Percentiles rank a stretch among this genome's conserved stretches.
These are phyloP conservation scores for Fusarium euwallaceae DNA, from an alignment of 2,329 filamentous ascomycete genomes.

Conservation along the genomic window DNA sequence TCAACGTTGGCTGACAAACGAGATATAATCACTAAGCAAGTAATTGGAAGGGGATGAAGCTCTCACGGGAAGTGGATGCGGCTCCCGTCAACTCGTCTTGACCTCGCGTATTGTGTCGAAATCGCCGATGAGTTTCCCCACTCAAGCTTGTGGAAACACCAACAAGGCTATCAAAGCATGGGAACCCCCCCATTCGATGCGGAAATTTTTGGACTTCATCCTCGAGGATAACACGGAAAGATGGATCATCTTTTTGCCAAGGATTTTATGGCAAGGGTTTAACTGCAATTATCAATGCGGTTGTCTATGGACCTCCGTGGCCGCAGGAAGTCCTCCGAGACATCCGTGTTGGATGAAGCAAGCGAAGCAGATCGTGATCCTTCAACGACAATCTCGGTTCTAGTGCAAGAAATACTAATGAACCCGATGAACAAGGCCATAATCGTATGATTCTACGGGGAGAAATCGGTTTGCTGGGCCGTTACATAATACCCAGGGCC, in stretches of 20 bases:
- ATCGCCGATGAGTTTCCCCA: neutral
- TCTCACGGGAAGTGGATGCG: neutral
- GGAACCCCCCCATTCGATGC: neutral
- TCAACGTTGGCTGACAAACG: neutral
- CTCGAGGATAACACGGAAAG: neutral
- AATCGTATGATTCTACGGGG: neutral
- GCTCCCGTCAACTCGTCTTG: neutral
- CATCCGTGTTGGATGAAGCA: slow-evolving; percentile 12
- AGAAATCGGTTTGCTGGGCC: neutral
- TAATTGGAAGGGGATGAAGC: neutral
- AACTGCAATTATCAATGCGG: slow-evolving; percentile 10
- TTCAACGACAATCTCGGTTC: neutral
- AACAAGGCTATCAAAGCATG: neutral
- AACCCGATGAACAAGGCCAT: neutral
- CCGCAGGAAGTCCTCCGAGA: slow-evolving; percentile 9
- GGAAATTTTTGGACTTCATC: neutral
- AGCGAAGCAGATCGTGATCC: neutral
- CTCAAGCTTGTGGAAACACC: neutral
- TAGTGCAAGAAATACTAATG: neutral
- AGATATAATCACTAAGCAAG: slow-evolving; percentile 4
- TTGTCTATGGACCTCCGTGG: slow-evolving; percentile 6
- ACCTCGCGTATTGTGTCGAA: neutral
- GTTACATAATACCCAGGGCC: neutral
- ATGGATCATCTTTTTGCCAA: neutral
- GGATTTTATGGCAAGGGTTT: neutral